phyloP scores from a whole-genome alignment of 768 basidiomycete species.

The Suillus lakei region DNA sequence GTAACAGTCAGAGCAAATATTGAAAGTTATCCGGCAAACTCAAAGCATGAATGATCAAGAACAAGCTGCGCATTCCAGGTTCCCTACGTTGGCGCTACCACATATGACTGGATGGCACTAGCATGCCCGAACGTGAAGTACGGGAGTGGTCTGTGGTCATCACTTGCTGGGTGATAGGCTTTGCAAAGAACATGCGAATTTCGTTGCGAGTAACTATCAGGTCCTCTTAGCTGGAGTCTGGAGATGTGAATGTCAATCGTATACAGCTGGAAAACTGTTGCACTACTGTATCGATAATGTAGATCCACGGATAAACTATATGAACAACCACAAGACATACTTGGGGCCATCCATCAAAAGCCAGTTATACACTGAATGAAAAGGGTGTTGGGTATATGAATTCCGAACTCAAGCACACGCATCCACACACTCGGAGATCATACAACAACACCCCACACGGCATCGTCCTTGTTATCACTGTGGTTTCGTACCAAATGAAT shows the following conservation, averaged over 20 bases:
- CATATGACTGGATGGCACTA: not conserved
- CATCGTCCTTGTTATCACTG: not conserved
- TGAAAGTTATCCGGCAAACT: not conserved
- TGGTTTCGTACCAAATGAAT: conserved; percentile 5
- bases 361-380: not conserved
- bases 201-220: no score
- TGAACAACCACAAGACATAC: not conserved
- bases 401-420: not conserved
- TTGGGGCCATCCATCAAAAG: not conserved
- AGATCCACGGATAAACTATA: not conserved
- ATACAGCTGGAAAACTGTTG: not conserved
- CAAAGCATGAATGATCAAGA: not conserved
- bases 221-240: not conserved
- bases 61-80: not conserved
- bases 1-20: not conserved
- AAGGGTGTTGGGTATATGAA: not conserved
- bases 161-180: no score
- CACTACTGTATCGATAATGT: not conserved
- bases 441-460: not conserved
- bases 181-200: no score
- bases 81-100: not conserved
- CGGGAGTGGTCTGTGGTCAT: no score
- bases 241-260: not conserved
- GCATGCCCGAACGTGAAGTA: no score
- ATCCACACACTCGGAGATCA: not conserved